Conservation (phyloP, 495 filamentous ascomycete genomes). For the Pyrenopolyporus hunteri region DNA sequence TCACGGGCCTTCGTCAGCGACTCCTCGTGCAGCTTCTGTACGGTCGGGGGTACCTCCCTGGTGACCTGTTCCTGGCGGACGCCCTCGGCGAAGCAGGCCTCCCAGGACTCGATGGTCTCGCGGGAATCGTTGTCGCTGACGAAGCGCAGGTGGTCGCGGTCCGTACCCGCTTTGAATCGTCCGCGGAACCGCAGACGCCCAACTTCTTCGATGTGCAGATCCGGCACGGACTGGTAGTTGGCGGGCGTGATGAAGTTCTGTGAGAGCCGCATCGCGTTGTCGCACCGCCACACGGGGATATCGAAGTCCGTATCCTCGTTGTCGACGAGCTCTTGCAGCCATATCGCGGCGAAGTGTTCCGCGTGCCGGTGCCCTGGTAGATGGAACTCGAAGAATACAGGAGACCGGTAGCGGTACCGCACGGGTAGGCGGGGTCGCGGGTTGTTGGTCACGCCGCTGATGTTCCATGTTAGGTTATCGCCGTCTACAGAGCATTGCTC, state of each 20-base stretch:
- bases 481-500: constrained; percentile 64
- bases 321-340: constrained; percentile 85
- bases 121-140: constrained; percentile 85
- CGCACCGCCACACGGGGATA: constrained; percentile 85
- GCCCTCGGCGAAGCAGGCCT: constrained; percentile 85
- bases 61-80: constrained; percentile 71
- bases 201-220: constrained; percentile 71
- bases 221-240: constrained; percentile 68
- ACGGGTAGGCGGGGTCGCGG: constrained; percentile 76
- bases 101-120: constrained; percentile 94
- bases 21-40: constrained; percentile 77
- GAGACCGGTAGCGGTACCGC: constrained; percentile 85
- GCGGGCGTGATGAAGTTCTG: constrained; percentile 89
- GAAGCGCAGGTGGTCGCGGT: constrained; percentile 82
- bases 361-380: constrained; percentile 67
- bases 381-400: constrained; percentile 87
- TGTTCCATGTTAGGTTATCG: constrained; percentile 70
- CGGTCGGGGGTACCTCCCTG: constrained; percentile 67
- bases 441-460: constrained; percentile 60
- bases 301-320: constrained; percentile 76
- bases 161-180: constrained; percentile 87
- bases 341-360: constrained; percentile 78
- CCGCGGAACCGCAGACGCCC: constrained; percentile 80
- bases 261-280: constrained; percentile 71
- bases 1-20: constrained; percentile 79